Base-by-base conservation (phyloP, 176 grass and related monocot genomes). In the Zea mays region DNA sequence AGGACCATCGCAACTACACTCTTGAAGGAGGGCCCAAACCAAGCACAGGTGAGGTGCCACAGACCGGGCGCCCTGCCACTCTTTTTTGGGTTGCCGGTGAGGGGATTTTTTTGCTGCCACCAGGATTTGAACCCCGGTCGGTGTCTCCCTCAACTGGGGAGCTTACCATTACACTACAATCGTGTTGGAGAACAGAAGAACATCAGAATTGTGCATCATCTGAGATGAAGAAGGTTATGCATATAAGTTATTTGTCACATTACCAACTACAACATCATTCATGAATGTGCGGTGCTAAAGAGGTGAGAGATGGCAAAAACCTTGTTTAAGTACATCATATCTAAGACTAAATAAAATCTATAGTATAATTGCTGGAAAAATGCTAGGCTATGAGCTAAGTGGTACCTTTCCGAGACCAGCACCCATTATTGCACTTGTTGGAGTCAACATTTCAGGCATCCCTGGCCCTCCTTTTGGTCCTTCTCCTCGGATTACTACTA, bases 391-490 rank as follows among this genome's bases (percentile, higher is more conserved):
- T 42, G 54, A 81, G n/a, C 16, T 36, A 79, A 42, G n/a, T 13
- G 8, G 50, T 82, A 98, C 95, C 91, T 98, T 98, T 34, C 95
- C 95, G 82, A 98, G 91, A 65, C 91, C 95, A 83, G 89, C 95
- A 77, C 95, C 95, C 95, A 98, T 94, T 78, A 98, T 94, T 81
- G 91, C 91, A 46, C 95, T 98, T 62, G 95, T 98, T 82, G 95
- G 95, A 69, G 95, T 98, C 80, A 98, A 67, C 95, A 98, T 98
- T 92, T 98, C 95, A 83, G 89, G 89, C 95, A 98, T 98, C 73
- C 95, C 95, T 55, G 95, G 95, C 36, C 95, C 91, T 4, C 95
- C 95, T 83, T 98, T 98, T 36, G 95, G 91, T 72, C 95, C 89
- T 86, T 98, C 95, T 75, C 95, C 91, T 81, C 91, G 79, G 56